Evolutionary conservation across 2,329 filamentous ascomycete genomes (phyloP).

Genomic region (Gyromitra esculenta): DNA sequence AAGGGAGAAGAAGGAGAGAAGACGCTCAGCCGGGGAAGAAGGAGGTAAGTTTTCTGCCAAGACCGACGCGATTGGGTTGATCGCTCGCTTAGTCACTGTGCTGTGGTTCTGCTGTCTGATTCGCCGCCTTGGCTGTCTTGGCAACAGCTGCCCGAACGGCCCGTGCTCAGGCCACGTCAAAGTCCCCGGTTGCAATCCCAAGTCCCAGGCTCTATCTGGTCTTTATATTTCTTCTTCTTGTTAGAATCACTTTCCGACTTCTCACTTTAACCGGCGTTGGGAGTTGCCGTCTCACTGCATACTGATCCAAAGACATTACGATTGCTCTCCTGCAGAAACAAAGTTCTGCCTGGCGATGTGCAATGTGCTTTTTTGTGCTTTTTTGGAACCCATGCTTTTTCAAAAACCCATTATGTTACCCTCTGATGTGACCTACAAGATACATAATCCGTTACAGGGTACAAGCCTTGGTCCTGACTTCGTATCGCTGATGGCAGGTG

Average conservation of each 20-base stretch:
- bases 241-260: too few species aligned
- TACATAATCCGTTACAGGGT: too few species aligned
- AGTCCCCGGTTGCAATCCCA: not conserved
- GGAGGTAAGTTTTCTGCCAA: conserved; percentile 51
- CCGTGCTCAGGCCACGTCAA: conserved; percentile 45
- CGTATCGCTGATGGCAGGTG: too few species aligned
- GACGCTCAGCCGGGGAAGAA: conserved; percentile 45
- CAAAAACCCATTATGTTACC: too few species aligned
- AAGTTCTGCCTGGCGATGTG: too few species aligned
- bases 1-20: conserved; percentile 33
- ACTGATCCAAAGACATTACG: not conserved
- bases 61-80: conserved; percentile 36
- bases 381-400: too few species aligned
- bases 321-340: not conserved
- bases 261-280: not conserved
- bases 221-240: too few species aligned
- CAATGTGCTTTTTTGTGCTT: too few species aligned
- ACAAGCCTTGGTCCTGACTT: too few species aligned
- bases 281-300: not conserved
- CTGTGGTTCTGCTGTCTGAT: conserved; percentile 29
- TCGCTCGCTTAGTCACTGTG: conserved; percentile 31
- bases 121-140: conserved; percentile 28
- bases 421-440: too few species aligned
- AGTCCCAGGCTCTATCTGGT: not conserved
- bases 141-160: conserved; percentile 20